Base-by-base conservation (phyloP, 495 filamentous ascomycete species). In the Talaromyces borbonicus region DNA sequence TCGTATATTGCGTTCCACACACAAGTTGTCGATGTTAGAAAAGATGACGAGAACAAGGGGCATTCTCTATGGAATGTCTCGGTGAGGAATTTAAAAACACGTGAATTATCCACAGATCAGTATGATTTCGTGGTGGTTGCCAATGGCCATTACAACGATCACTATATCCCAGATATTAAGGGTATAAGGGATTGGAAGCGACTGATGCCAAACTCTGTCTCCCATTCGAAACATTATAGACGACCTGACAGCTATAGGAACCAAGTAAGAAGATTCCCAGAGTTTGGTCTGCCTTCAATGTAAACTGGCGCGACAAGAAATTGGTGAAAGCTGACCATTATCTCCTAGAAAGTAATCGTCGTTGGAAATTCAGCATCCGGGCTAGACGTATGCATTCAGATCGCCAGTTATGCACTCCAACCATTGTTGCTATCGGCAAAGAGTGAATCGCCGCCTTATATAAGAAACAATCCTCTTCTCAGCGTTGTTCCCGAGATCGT, bases 101-200 rank as follows among this genome's bases (percentile, higher is more conserved):
- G 60, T 5, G 62, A 50, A 1, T 32, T 52, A 5, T 58, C 56
- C 49, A 60, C 60, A 49, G 48, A 62, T 47, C 37, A 55, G 15
- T 73, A 77, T 56, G 88, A 95, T 62, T 87, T 85, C 8, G 78
- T 95, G 4, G 77, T 92, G 1, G 79, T 90, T n/a, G 85, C 86
- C 5, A 87, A 72, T 49, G 89, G 89, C 1, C 87, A 95, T 55
- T 93, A 84, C 58, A 73, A 73, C 16, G 76, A 83, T 5, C 82
- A 83, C 0, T 81, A 74, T 56, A 63, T 93, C 8, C 89, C 89
- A 0, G 61, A 72, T 19, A 76, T 84, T n/a, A 43, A 57, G 1
- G 80, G 81, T 2, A 71, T 84, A 8, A 44, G 57, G 44, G 57
- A 52, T 39, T 77, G 79, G 80, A 71, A 85, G 55, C 46, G 59